Percentiles rank a stretch among this genome's conserved stretches.
Conservation (phyloP, 2,329 filamentous ascomycete genomes). For the Xylaria sp. region DNA sequence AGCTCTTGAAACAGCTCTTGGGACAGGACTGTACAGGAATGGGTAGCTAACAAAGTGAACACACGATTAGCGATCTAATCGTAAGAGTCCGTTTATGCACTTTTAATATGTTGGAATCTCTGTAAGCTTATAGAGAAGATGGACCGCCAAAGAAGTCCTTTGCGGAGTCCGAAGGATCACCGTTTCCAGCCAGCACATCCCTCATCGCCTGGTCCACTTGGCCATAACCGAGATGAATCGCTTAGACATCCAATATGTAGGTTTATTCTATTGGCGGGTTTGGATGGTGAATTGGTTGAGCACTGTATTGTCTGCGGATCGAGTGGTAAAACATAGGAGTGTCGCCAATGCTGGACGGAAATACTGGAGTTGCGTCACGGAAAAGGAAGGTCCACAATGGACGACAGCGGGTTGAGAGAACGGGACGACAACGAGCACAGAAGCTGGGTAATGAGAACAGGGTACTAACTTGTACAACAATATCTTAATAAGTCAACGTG, state of each 20-base stretch:
- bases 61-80: constrained; percentile 27
- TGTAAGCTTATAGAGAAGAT: constrained; percentile 24
- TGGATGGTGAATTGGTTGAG: constrained; percentile 21
- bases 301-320: constrained; percentile 26
- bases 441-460: constrained; percentile 15
- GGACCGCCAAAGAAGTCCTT: constrained; percentile 22
- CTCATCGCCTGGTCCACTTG: constrained; percentile 14
- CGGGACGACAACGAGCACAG: not conserved
- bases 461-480: constrained; percentile 20
- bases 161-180: constrained; percentile 15
- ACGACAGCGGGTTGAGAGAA: constrained; percentile 14
- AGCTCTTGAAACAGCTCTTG: constrained; percentile 14
- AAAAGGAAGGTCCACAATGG: constrained; percentile 15
- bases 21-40: constrained; percentile 5
- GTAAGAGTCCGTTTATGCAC: constrained; percentile 4
- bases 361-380: constrained; percentile 15
- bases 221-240: constrained; percentile 20
- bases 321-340: constrained; percentile 32
- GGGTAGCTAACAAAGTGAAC: constrained; percentile 14
- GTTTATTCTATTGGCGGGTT: constrained; percentile 19
- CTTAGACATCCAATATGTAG: constrained; percentile 20
- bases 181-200: constrained; percentile 24
- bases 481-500: constrained; percentile 16
- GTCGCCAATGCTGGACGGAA: not conserved
- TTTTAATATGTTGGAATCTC: constrained; percentile 26